Evolutionary conservation across 1,139 yeast genomes (phyloP).

Genomic region (Candida albicans): DNA sequence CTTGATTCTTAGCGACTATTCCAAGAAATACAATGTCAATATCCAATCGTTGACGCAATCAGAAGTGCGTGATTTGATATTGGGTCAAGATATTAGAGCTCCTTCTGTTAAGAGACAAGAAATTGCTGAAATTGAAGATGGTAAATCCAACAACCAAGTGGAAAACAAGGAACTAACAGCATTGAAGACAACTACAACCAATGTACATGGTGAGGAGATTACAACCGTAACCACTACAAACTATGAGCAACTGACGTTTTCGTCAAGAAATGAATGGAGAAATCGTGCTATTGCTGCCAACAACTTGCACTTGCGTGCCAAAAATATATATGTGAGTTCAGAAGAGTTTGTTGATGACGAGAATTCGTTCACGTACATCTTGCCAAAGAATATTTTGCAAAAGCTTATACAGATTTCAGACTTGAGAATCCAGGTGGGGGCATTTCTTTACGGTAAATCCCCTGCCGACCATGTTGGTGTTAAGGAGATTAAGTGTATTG

Average conservation of each 20-base stretch:
- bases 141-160: constrained; percentile 24
- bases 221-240: constrained; percentile 89
- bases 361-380: constrained; percentile 56
- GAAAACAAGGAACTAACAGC: constrained; percentile 61
- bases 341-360: constrained; percentile 53
- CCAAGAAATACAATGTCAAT: constrained; percentile 81
- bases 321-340: constrained; percentile 68
- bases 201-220: constrained; percentile 95
- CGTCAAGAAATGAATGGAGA: constrained; percentile 92
- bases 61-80: constrained; percentile 88
- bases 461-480: constrained; percentile 70
- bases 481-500: constrained; percentile 76
- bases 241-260: constrained; percentile 81
- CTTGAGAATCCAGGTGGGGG: constrained; percentile 80
- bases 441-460: constrained; percentile 71
- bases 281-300: constrained; percentile 79
- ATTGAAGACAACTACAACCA: constrained; percentile 78
- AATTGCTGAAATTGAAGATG: constrained; percentile 71
- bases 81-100: constrained; percentile 91
- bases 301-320: constrained; percentile 69
- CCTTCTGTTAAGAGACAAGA: constrained; percentile 82
- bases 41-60: constrained; percentile 87
- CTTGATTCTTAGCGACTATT: constrained; percentile 80
- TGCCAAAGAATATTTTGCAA: constrained; percentile 79
- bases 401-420: constrained; percentile 83